Percentiles rank a stretch among this genome's conserved stretches.
Evolutionary conservation across 345 rosid species (phyloP).

Genomic region (Streptanthus diversifolius): DNA sequence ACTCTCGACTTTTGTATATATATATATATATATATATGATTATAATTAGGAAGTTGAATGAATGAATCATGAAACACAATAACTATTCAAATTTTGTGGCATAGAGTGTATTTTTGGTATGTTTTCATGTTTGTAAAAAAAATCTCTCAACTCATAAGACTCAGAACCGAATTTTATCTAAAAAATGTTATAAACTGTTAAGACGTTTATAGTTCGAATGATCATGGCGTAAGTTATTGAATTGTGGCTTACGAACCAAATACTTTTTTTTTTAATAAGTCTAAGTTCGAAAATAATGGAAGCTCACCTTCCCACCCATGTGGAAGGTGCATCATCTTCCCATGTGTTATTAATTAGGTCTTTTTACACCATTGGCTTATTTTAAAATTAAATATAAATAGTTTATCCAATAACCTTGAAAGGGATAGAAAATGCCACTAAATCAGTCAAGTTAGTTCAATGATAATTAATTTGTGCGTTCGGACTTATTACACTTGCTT

Average conservation of each 20-base stretch:
- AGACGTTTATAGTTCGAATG: not conserved
- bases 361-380: not conserved
- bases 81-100: not conserved
- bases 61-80: not conserved
- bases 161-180: not conserved
- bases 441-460: not conserved
- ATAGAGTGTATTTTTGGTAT: not conserved
- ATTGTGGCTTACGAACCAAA: conserved; percentile 12
- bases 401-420: not conserved
- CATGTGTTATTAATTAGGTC: conserved; percentile 31
- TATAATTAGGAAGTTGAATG: not conserved
- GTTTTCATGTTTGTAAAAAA: not conserved
- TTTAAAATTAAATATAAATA: not conserved
- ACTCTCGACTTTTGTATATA: not conserved
- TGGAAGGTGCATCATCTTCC: conserved; percentile 31
- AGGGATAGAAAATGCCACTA: conserved; percentile 2
- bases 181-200: not conserved
- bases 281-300: conserved; percentile 26
- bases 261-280: conserved; percentile 30
- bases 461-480: not conserved
- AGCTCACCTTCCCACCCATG: conserved; percentile 33
- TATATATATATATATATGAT: not conserved
- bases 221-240: not conserved
- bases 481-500: not conserved
- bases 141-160: not conserved